Evolutionary conservation across 768 basidiomycete species (phyloP), one percentile per base, ranked within the genome.

Genomic region (Tulasnella sp.): DNA sequence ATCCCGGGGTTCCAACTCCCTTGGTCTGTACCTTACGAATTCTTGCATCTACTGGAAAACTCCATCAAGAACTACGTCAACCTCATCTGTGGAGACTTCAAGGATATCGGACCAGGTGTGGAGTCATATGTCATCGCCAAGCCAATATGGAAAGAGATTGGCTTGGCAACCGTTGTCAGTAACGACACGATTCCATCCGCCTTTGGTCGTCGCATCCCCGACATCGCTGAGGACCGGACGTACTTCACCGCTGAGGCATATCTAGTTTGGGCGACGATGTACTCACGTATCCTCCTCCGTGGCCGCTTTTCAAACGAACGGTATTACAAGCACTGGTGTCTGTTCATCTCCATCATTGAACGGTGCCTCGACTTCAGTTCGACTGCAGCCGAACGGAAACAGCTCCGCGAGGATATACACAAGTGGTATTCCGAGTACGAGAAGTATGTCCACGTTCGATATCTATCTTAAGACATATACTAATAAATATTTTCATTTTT

Each of bases 41-140:
- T 87, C 80, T 87, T 88, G 84, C 87, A 89, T 74, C 81, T 86
- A 0, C 80, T 87, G 78, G 85, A 86, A 77, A 88, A 88, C 77
- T 64, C 86, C 1, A 78, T 86, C 29, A 80, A 78, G 29, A 85
- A 84, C 70, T 81, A 88, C 1, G 79, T 87, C 39, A 29, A 75
- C 0, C 79, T 85, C 0, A 85, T 85, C 84, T 84, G 81, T 1
- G 85, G 85, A 0, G 77, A 80, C 15, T 86, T 81, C 81, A 88
- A 87, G 78, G 84, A 79, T 9, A 78, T 86, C 2, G 81, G 85
- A 67, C 45, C 80, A 8, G 82, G 81, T 0, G 40, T 22, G 4
- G 83, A 80, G 29, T 34, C 76, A 7, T 85, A 85, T 39, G 70
- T 79, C 29, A n/a, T n/a, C n/a, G n/a, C n/a, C n/a, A n/a, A n/a